Evolutionary conservation across 1,139 yeast species (phyloP).

Genomic region (Casaregolazyma suthepensis): DNA sequence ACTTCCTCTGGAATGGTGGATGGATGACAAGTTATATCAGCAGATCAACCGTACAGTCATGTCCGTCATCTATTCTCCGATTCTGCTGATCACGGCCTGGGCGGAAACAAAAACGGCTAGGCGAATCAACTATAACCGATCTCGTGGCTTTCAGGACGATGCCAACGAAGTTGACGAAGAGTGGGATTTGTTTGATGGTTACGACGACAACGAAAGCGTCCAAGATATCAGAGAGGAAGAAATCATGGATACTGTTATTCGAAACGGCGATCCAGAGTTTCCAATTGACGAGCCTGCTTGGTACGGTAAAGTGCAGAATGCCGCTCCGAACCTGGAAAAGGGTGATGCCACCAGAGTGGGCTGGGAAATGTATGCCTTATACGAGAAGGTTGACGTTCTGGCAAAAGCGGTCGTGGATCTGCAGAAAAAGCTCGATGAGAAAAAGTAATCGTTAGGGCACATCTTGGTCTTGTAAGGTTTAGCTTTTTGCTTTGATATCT

Average conservation of each 20-base stretch:
- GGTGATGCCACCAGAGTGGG: constrained; percentile 55
- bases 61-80: constrained; percentile 64
- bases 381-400: constrained; percentile 36
- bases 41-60: constrained; percentile 40
- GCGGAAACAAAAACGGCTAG: constrained; percentile 63
- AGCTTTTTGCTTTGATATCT: too few relatives aligned
- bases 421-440: constrained; percentile 10
- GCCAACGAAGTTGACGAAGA: constrained; percentile 73
- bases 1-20: constrained; percentile 38
- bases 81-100: constrained; percentile 52
- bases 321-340: constrained; percentile 51
- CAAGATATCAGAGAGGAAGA: constrained; percentile 22
- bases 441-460: not conserved
- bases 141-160: constrained; percentile 63
- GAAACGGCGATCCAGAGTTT: constrained; percentile 62
- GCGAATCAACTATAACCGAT: constrained; percentile 66
- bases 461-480: not conserved
- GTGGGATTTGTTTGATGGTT: constrained; percentile 81
- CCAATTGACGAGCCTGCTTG: constrained; percentile 45
- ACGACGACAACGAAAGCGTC: constrained; percentile 28
- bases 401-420: constrained; percentile 28
- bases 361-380: constrained; percentile 59
- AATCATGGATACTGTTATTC: constrained; percentile 45
- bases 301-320: constrained; percentile 41
- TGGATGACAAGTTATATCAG: constrained; percentile 28